Percentiles rank a stretch among this genome's conserved stretches.
These are phyloP conservation scores for Penicillium italicum DNA, from an alignment of 2,329 filamentous ascomycete genomes.

Conservation along the genomic window DNA sequence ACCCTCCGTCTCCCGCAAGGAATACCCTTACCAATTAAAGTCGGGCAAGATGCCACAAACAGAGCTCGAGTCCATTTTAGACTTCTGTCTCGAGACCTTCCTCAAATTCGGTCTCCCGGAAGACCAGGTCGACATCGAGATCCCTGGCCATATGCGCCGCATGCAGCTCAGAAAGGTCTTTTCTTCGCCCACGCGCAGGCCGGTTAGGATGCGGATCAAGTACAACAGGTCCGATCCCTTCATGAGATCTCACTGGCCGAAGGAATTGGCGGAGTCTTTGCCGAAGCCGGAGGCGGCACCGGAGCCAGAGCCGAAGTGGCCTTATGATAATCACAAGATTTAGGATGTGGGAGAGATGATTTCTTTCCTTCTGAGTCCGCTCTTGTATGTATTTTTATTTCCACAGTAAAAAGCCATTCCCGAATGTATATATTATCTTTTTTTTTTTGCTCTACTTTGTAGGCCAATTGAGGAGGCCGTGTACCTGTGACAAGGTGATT, in stretches of 20 bases:
- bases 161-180: constrained; percentile 18
- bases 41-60: constrained; percentile 14
- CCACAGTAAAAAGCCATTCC: constrained; percentile 7
- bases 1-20: constrained; percentile 7
- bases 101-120: constrained; percentile 26
- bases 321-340: not conserved
- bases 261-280: not conserved
- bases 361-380: not conserved
- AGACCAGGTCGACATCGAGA: constrained; percentile 34
- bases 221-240: constrained; percentile 13
- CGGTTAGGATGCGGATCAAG: constrained; percentile 6
- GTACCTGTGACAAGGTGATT: not conserved
- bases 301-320: not conserved
- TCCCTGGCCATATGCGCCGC: constrained; percentile 30
- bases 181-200: not conserved
- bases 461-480: not conserved
- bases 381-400: constrained; percentile 4
- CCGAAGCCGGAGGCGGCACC: not conserved
- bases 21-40: constrained; percentile 7
- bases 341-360: not conserved
- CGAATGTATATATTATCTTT: constrained; percentile 12
- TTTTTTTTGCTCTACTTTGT: not conserved
- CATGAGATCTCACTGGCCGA: constrained; percentile 12
- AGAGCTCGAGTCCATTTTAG: constrained; percentile 24
- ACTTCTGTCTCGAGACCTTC: constrained; percentile 36